Base-by-base conservation (phyloP, 495 filamentous ascomycete genomes). In the Xylaria venustula region DNA sequence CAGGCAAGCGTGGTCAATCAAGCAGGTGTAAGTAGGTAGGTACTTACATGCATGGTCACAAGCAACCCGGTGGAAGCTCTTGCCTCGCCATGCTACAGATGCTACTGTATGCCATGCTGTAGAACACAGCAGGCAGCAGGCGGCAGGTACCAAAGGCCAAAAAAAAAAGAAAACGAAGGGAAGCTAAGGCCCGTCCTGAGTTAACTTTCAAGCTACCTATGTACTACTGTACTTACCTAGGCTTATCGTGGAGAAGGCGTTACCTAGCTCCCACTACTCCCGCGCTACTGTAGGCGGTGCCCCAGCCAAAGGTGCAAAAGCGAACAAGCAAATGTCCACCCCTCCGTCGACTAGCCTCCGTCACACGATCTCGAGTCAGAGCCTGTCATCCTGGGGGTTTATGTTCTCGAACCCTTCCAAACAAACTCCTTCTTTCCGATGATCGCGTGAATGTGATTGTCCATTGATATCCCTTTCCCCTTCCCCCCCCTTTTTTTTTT, bases 361-460 rank as follows among this genome's bases (percentile, higher is more conserved):
- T 58, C 45, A 58, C 54, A 49, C 54, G 54, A 58, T 49, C 30
- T 20, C 53, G 53, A 55, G 53, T 55, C 53, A 55, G 32, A 40
- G 7, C 15, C 37, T 5, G 30, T 34, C 30, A 34, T 34, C 5
- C 30, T 34, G 5, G 30, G 30, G 30, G 30, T 34, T 34, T 34
- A 34, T 34, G 30, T 11, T 22, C 52, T 32, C 40, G 53, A 55
- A 2, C 14, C 37, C 37, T 45, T 55, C 45, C 40, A 15, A n/a
- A n/a, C n/a, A n/a, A n/a, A 28, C 53, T 34, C 26, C 26, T 30
- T 2, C 22, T 25, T 55, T 9, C 40, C 7, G n/a, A 34, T 45
- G 42, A 6, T 22, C 42, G 5, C 17, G 42, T 45, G 22, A 48
- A 48, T 40, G 5, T 15, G 7, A 40, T 40, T 40, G 37, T 40